A percentile compares a stretch with the other conserved stretches of the same genome.
Evolutionary conservation across 2,329 filamentous ascomycete genomes (phyloP).

Genomic region (Cyanodermella asteris): DNA sequence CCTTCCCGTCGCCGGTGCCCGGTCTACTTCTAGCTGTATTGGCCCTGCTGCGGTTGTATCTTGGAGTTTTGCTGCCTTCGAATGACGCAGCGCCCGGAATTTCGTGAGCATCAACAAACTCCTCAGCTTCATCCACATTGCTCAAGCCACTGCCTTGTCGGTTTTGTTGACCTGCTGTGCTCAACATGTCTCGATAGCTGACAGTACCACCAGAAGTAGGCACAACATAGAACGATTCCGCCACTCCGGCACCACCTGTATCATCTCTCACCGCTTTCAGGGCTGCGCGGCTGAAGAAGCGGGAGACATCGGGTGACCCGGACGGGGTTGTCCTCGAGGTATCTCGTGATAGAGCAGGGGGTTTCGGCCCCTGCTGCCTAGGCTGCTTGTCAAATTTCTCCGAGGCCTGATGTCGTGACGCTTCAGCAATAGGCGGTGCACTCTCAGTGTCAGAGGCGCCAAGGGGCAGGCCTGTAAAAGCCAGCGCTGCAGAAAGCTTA

Average conservation of each 20-base stretch:
- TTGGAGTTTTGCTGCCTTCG: conserved; percentile 18
- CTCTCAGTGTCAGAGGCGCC: conserved; percentile 30
- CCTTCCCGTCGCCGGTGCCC: conserved; percentile 43
- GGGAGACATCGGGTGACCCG: conserved; percentile 53
- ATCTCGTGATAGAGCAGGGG: not conserved
- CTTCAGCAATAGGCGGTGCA: too few species aligned
- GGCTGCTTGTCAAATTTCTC: too few species aligned
- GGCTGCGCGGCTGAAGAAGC: conserved; percentile 68
- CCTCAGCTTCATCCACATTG: conserved; percentile 44
- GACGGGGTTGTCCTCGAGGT: conserved; percentile 8
- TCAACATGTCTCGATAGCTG: conserved; percentile 78
- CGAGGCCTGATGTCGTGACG: too few species aligned
- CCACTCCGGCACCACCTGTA: conserved; percentile 30
- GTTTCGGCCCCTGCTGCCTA: too few species aligned
- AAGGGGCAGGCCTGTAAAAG: conserved; percentile 78
- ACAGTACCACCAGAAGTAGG: conserved; percentile 78
- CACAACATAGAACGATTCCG: conserved; percentile 77
- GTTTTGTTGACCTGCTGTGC: conserved; percentile 7
- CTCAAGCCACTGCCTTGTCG: conserved; percentile 14
- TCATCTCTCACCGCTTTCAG: conserved; percentile 56
- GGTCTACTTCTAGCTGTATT: conserved; percentile 12
- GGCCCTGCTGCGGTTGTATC: conserved; percentile 13
- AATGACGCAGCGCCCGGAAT: conserved; percentile 29
- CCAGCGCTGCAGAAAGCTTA: conserved; percentile 69
- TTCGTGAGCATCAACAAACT: conserved; percentile 76